phyloP scores from a whole-genome alignment of 371 early-diverging fungal genomes.

The Mucor plumbeus region DNA sequence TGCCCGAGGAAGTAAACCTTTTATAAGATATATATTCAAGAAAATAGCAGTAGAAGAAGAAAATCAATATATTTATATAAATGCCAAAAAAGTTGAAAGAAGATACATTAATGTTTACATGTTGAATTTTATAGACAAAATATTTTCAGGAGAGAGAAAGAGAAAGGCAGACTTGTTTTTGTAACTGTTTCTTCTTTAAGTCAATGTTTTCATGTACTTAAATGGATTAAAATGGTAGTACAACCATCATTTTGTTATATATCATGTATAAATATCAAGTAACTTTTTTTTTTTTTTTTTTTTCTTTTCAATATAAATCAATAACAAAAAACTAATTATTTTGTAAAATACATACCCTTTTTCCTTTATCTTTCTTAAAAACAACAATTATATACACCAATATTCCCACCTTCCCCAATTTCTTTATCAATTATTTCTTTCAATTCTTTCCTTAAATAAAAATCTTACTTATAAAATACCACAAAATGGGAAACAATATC shows the following conservation, averaged over 20 bases:
- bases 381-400: background rate
- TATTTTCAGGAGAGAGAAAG: background rate
- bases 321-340: background rate
- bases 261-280: slow-evolving; percentile 5
- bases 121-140: too few species aligned
- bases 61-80: background rate
- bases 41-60: background rate
- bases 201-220: slow-evolving; percentile 25
- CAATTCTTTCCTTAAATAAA: background rate
- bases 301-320: background rate
- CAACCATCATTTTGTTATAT: slow-evolving; percentile 1
- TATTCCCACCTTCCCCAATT: background rate
- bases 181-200: slow-evolving; percentile 31
- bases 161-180: slow-evolving; percentile 18
- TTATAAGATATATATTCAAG: background rate
- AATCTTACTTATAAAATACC: background rate
- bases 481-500: slow-evolving; percentile 21
- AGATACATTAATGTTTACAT: too few species aligned
- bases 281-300: background rate
- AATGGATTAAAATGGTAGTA: slow-evolving; percentile 12
- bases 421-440: background rate
- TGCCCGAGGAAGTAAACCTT: background rate
- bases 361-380: background rate
- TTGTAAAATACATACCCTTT: background rate
- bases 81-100: background rate